Conservation (phyloP, 1,284 basidiomycete genomes). For the Sphagnurus paluster region DNA sequence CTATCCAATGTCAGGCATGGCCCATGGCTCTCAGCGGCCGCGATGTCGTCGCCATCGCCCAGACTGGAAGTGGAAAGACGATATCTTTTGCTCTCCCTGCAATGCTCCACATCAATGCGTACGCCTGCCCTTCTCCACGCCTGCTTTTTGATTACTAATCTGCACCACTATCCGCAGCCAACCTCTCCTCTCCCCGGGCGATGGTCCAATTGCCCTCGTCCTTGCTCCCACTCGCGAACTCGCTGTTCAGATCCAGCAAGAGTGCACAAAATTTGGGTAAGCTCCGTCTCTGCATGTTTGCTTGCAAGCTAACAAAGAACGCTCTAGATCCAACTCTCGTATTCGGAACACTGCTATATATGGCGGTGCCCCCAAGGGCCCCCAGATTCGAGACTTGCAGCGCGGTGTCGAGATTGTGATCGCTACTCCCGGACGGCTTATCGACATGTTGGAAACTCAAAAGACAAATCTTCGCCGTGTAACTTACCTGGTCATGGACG, state of each 20-base stretch:
- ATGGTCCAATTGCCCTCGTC: slow-evolving; percentile 96
- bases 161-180: slow-evolving; percentile 58
- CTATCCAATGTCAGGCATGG: slow-evolving; percentile 99
- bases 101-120: slow-evolving; percentile 99
- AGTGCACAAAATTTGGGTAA: slow-evolving; percentile 96
- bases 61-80: slow-evolving; percentile 96
- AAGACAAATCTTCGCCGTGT: slow-evolving; percentile 96
- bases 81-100: slow-evolving; percentile 98
- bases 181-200: slow-evolving; percentile 90
- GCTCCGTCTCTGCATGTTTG: slow-evolving; percentile 7
- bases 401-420: slow-evolving; percentile 97
- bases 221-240: slow-evolving; percentile 98
- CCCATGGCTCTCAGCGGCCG: slow-evolving; percentile 95
- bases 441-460: slow-evolving; percentile 94
- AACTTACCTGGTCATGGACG: slow-evolving; percentile 99
- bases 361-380: slow-evolving; percentile 97
- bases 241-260: slow-evolving; percentile 98
- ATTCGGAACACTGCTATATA: slow-evolving; percentile 99
- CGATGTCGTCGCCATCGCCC: slow-evolving; percentile 95
- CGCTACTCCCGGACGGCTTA: slow-evolving; percentile 87
- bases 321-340: slow-evolving; percentile 83
- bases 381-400: slow-evolving; percentile 96
- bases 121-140: slow-evolving; percentile 30
- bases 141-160: slow-evolving; percentile 11
- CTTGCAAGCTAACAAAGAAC: slow-evolving; percentile 10